Evolutionary conservation across 2,329 filamentous ascomycete genomes (phyloP), one percentile per base, ranked within the genome.

Genomic region (Colletotrichum sp.): DNA sequence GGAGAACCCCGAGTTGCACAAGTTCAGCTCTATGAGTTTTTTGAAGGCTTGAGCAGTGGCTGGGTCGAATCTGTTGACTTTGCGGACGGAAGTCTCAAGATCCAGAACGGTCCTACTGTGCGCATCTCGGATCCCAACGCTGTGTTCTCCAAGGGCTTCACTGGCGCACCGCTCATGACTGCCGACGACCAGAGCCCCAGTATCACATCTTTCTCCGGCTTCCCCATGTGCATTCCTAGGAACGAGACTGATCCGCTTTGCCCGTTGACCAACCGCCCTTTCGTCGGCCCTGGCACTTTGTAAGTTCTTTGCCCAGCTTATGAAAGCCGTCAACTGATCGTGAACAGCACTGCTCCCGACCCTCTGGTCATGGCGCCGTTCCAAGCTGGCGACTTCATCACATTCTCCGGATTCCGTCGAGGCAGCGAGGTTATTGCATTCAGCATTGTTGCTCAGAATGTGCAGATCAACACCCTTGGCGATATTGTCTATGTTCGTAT

Each of bases 181-280:
- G 86, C 86, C 3, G 88, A 89, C 76, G 87, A 88, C 63, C 82
- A 85, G 69, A 89, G 85, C 77, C 88, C 88, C 0, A 87, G 85
- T 64, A 83, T 89, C 68, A 85, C 83, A 5, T 84, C 87, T 6
- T 89, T 88, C 79, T 86, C 85, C 6, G 88, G 88, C 1, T 89
- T 89, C 68, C 88, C 88, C 4, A 89, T 89, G 87, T 90, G 88
- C 71, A 85, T 89, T n/a, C 87, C 87, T 1, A 82, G 88, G 21
- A 85, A 83, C 24, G 74, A 80, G 15, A 80, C 79, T 39, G 83
- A 86, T 59, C 70, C 79, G 1, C 81, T 82, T 18, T 88, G 86
- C 76, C 84, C 84, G 12, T 55, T 75, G 13, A 82, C 82, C 13
- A 87, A 86, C 69, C 79, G 84, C 2, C 84, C 84, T 1, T 81